These are phyloP conservation scores for Scedosporium aurantiacum DNA, from an alignment of 2,329 filamentous ascomycete genomes.

Conservation along the genomic window DNA sequence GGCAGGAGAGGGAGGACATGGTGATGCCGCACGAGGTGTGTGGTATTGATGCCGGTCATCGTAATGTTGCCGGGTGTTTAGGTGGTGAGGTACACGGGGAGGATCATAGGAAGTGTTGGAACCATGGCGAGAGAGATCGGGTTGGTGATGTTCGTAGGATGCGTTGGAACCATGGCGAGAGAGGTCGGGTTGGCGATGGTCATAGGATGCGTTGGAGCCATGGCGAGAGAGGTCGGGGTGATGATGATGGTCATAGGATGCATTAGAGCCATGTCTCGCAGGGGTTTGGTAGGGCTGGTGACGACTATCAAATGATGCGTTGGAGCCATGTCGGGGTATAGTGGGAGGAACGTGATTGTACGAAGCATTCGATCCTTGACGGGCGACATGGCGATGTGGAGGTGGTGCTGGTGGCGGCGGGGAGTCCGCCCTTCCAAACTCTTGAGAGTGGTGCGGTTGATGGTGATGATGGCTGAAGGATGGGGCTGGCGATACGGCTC, in stretches of 20 bases:
- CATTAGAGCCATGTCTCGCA: constrained; percentile 24
- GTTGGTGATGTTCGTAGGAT: constrained; percentile 22
- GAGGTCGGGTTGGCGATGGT: constrained; percentile 17
- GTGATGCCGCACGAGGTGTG: constrained; percentile 49
- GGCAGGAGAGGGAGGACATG: constrained; percentile 56
- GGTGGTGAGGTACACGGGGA: constrained; percentile 10
- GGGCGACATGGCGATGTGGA: constrained; percentile 60
- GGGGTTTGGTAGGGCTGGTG: constrained; percentile 9
- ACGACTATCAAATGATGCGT: constrained; percentile 9
- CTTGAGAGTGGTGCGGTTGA: constrained; percentile 3
- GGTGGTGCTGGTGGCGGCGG: constrained; percentile 75
- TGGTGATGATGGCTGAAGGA: constrained; percentile 10
- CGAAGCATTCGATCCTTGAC: constrained; percentile 21
- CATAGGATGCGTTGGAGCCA: constrained; percentile 27
- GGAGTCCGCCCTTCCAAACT: constrained; percentile 34
- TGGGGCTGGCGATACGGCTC: constrained; percentile 9
- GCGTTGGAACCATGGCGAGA: constrained; percentile 28
- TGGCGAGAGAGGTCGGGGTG: constrained; percentile 23
- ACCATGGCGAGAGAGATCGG: constrained; percentile 18
- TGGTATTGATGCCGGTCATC: constrained; percentile 20
- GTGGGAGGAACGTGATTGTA: constrained; percentile 13
- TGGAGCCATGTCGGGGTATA: constrained; percentile 10
- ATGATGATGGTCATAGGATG: constrained; percentile 21
- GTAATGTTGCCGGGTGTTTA: constrained; percentile 5
- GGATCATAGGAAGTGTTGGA: constrained; percentile 24